Evolutionary conservation across 805 yeast species (phyloP).

Genomic region (Phaffomyces antillensis): DNA sequence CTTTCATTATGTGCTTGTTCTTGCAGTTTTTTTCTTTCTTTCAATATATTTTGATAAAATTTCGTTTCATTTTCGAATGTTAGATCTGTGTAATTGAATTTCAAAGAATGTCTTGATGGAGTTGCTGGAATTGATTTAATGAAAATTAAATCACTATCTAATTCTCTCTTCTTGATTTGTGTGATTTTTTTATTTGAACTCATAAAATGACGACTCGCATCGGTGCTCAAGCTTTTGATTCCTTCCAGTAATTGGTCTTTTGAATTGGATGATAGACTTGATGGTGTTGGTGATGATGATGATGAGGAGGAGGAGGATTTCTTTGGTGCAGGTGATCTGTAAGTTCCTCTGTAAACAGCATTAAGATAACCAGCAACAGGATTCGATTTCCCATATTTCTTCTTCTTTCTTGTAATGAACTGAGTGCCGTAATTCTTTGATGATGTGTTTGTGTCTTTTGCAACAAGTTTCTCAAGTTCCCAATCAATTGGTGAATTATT

Average conservation of each 20-base stretch:
- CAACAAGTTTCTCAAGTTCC: constrained; percentile 8
- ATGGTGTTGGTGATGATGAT: constrained; percentile 15
- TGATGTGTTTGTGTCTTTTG: background rate
- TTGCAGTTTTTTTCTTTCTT: constrained; percentile 33
- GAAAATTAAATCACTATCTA: background rate
- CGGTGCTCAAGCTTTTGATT: too few relatives aligned
- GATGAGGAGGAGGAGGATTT: constrained; percentile 15
- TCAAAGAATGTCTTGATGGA: constrained; percentile 8
- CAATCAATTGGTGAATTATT: constrained; percentile 18
- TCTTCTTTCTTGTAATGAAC: constrained; percentile 20
- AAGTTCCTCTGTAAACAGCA: constrained; percentile 29
- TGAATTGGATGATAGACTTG: constrained; percentile 9
- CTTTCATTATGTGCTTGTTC: constrained; percentile 30
- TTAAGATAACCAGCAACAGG: constrained; percentile 24
- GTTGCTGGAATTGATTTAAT: background rate
- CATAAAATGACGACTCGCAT: background rate
- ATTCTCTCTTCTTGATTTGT: background rate
- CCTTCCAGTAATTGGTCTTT: too few relatives aligned
- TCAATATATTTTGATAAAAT: constrained; percentile 37
- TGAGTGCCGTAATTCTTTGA: constrained; percentile 30
- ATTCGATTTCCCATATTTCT: constrained; percentile 11
- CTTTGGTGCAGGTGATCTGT: constrained; percentile 25
- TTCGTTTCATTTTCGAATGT: constrained; percentile 31
- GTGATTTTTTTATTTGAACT: background rate
- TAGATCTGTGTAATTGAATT: constrained; percentile 23